phyloP scores from a whole-genome alignment of 2,329 filamentous ascomycete genomes.

The Orbilia ellipsospora region DNA sequence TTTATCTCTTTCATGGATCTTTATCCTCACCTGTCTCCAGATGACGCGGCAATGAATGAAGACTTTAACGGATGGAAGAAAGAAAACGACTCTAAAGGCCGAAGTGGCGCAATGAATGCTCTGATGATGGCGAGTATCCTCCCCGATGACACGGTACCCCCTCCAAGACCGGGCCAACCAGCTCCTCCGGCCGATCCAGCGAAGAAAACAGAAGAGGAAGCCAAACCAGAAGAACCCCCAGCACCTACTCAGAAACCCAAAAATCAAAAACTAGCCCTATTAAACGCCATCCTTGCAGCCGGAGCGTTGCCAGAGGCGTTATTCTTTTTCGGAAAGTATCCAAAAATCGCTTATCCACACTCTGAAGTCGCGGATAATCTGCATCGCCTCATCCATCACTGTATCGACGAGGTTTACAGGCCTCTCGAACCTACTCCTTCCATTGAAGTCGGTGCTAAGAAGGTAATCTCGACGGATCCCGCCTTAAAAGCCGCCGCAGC shows the following conservation, averaged over 20 bases:
- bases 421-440: constrained; percentile 70
- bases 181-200: constrained; percentile 68
- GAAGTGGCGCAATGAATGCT: constrained; percentile 80
- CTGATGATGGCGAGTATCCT: constrained; percentile 87
- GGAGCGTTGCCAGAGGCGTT: constrained; percentile 92
- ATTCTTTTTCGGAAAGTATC: constrained; percentile 90
- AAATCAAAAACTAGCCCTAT: constrained; percentile 87
- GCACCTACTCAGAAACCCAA: constrained; percentile 63
- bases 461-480: constrained; percentile 54
- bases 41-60: constrained; percentile 78
- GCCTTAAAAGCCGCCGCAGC: constrained; percentile 67
- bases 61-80: constrained; percentile 75
- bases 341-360: constrained; percentile 88
- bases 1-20: constrained; percentile 93
- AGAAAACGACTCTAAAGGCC: constrained; percentile 82
- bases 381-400: constrained; percentile 85
- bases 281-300: constrained; percentile 87
- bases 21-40: constrained; percentile 92
- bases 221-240: constrained; percentile 64
- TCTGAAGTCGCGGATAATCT: constrained; percentile 83
- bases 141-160: constrained; percentile 78
- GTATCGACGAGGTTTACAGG: constrained; percentile 78
- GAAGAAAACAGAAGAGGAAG: constrained; percentile 65
- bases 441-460: constrained; percentile 65
- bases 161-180: constrained; percentile 66